Evolutionary conservation across 495 filamentous ascomycete species (phyloP).

Genomic region (Cenococcum geophilum): DNA sequence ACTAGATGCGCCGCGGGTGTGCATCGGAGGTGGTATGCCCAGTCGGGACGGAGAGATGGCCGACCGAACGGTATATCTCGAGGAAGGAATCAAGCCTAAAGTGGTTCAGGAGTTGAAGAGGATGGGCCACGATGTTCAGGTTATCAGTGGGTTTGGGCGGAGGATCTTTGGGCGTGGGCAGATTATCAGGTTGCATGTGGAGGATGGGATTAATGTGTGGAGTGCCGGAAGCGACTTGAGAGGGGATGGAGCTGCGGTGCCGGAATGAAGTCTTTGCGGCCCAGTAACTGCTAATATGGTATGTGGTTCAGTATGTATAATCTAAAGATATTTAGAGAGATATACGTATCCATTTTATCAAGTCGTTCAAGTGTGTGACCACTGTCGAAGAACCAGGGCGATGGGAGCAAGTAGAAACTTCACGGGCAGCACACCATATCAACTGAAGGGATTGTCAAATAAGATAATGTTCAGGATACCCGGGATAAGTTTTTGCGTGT

Average conservation of each 20-base stretch:
- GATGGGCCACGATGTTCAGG: conserved; percentile 68
- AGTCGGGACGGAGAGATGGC: conserved; percentile 45
- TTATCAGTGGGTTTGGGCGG: conserved; percentile 61
- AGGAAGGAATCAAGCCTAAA: conserved; percentile 72
- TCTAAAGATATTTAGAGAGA: too few species aligned
- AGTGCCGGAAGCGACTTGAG: conserved; percentile 82
- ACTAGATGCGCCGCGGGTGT: conserved; percentile 82
- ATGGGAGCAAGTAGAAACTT: too few species aligned
- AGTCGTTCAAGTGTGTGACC: too few species aligned
- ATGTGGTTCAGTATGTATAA: too few species aligned
- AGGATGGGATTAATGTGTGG: conserved; percentile 65
- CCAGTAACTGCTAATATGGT: background rate
- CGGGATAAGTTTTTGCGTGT: too few species aligned
- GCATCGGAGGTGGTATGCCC: conserved; percentile 65
- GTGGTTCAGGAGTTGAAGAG: conserved; percentile 58
- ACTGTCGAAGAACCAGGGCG: too few species aligned
- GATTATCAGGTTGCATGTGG: conserved; percentile 70
- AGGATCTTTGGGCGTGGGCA: conserved; percentile 84
- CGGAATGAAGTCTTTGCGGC: conserved; percentile 38
- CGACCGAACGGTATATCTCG: conserved; percentile 63
- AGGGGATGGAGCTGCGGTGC: conserved; percentile 80
- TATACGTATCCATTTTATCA: too few species aligned
- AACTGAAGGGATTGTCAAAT: too few species aligned
- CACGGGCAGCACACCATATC: too few species aligned
- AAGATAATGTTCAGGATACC: too few species aligned